Conservation (phyloP, 345 rosid genomes). For the Corymbia maculata region DNA sequence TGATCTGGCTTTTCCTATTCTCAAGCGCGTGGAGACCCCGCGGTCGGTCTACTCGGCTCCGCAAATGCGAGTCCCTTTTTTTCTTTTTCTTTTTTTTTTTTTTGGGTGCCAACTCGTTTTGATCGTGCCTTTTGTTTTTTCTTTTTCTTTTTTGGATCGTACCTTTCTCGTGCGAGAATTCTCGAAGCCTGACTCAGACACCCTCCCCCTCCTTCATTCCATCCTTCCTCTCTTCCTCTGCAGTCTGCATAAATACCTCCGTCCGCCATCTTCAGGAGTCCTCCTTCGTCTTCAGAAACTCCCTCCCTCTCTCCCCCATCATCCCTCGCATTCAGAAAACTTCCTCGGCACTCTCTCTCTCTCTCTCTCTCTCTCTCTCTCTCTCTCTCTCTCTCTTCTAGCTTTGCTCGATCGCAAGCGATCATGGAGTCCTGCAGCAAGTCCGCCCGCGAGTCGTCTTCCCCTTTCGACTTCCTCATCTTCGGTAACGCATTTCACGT, state of each 20-base stretch:
- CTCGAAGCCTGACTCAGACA: neutral
- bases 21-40: neutral
- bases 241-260: neutral
- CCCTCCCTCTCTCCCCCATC: neutral
- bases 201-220: neutral
- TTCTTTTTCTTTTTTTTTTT: too few relatives aligned
- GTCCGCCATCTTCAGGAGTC: neutral
- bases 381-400: neutral
- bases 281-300: neutral
- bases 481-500: conserved; percentile 32
- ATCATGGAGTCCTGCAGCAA: conserved; percentile 23
- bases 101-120: neutral
- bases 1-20: too few relatives aligned
- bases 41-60: neutral
- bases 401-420: neutral
- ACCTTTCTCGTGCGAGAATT: too few relatives aligned
- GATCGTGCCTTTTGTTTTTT: neutral
- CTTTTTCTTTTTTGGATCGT: too few relatives aligned
- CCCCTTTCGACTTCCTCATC: conserved; percentile 60
- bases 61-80: neutral
- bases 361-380: neutral
- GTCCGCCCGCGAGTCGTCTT: conserved; percentile 5
- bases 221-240: too few relatives aligned
- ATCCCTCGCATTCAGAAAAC: neutral
- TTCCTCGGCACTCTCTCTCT: neutral